phyloP scores from a whole-genome alignment of 2,329 filamentous ascomycete genomes.

The Xylariaceae sp. region DNA sequence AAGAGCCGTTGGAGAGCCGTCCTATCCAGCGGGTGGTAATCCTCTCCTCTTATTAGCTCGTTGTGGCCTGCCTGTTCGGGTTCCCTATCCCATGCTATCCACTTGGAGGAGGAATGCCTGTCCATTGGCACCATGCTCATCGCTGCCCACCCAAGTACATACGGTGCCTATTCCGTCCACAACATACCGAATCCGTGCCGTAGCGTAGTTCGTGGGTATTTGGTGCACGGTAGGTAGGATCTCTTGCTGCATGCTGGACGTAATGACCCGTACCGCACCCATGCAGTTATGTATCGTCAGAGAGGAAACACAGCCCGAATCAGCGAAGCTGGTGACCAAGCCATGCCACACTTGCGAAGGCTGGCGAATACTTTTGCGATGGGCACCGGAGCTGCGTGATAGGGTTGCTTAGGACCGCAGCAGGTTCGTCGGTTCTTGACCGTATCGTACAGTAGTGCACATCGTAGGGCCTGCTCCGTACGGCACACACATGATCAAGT shows the following conservation, averaged over 20 bases:
- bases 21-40: not conserved
- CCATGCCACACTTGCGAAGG: too few species aligned
- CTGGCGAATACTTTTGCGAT: too few species aligned
- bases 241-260: not conserved
- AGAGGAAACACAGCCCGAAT: not conserved
- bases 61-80: conserved; percentile 11
- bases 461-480: not conserved
- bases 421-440: too few species aligned
- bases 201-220: too few species aligned
- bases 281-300: not conserved
- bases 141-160: not conserved
- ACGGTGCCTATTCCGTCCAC: not conserved
- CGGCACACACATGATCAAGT: not conserved
- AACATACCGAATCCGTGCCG: too few species aligned
- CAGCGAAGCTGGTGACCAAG: not conserved
- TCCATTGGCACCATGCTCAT: not conserved
- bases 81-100: not conserved
- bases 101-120: not conserved
- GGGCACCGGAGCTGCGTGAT: too few species aligned
- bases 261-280: not conserved
- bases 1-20: conserved; percentile 5
- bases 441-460: too few species aligned
- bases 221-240: not conserved
- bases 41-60: not conserved
- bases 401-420: too few species aligned